Evolutionary conservation across 208 protist genomes (phyloP), one percentile per base, ranked within the genome.

Genomic region (Trypanosomatidae sp.): DNA sequence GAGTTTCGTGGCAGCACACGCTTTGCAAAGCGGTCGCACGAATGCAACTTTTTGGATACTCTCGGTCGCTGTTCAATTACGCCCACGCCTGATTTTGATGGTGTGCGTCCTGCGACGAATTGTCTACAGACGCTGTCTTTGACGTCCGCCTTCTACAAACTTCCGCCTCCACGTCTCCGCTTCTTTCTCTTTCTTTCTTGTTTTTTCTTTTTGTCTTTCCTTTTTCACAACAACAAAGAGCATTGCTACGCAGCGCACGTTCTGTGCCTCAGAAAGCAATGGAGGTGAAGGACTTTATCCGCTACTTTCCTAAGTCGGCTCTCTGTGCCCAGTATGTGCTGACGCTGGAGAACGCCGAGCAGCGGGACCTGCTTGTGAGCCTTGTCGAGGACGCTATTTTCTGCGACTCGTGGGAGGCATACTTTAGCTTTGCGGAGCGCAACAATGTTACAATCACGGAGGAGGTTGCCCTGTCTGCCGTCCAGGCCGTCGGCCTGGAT

Each of bases 361-460:
- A 92, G 64, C 66, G 81, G 12, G 73, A 86, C 49, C 72, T 80
- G 7, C 62, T 93, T 66, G 62, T 71, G 9, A 79, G 64, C 43
- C 83, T 96, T 43, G 87, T 96, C 25, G 83, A 89, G 9, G 76
- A 85, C 64, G 84, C 92, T 1, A 85, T 88, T 2, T 94, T 85
- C 76, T 88, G 80, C 55, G 92, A 96, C 62, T 84, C 92, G 4
- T 96, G 92, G 90, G 81, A 91, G 43, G 76, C 77, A 0, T 96
- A 94, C 71, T 93, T 96, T 75, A 73, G 67, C 5, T 94, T 87
- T 66, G 82, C 84, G 12, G 77, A 85, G 50, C 64, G 74, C 46
- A 85, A 84, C 39, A 68, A 79, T 66, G 74, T 90, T 36, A 22
- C 75, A 13, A 66, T 94, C 4, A 85, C 73, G 30, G 85, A 94